Percentiles rank a stretch among this genome's conserved stretches.
These are phyloP conservation scores for Boletellus dicymbophilus DNA, from an alignment of 1,284 basidiomycete species.

Conservation along the genomic window DNA sequence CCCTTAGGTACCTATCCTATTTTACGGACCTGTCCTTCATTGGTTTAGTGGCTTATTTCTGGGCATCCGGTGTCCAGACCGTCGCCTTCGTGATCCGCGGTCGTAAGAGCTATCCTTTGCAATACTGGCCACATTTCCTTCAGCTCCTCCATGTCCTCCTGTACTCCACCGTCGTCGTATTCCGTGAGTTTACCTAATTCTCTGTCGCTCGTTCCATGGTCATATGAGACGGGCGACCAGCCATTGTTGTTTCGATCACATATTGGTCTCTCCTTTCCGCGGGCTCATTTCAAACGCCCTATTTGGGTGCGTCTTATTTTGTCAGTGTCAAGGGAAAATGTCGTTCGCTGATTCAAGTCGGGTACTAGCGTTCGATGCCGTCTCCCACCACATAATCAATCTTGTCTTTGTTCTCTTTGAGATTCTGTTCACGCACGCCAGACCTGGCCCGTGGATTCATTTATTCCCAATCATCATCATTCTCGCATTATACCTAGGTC, in stretches of 20 bases:
- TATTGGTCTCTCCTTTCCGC: constrained; percentile 63
- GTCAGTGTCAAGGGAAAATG: neutral
- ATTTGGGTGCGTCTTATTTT: constrained; percentile 34
- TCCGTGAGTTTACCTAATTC: constrained; percentile 47
- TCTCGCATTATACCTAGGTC: constrained; percentile 58
- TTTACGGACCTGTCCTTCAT: constrained; percentile 67
- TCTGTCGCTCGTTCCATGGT: neutral
- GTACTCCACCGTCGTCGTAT: constrained; percentile 53
- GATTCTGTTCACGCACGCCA: constrained; percentile 52
- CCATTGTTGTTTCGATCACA: constrained; percentile 66
- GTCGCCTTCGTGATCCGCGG: constrained; percentile 41
- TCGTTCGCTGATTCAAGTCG: constrained; percentile 1
- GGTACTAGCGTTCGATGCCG: constrained; percentile 46
- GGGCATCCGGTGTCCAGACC: constrained; percentile 58
- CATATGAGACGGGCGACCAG: constrained; percentile 23
- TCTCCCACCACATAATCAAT: constrained; percentile 67
- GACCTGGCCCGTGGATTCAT: constrained; percentile 55
- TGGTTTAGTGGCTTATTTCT: constrained; percentile 64
- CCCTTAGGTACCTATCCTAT: constrained; percentile 57
- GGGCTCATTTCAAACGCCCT: constrained; percentile 42
- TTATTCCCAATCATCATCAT: constrained; percentile 48
- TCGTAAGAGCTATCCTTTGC: constrained; percentile 50
- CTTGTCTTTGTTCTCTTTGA: constrained; percentile 58
- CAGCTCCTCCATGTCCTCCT: constrained; percentile 61
- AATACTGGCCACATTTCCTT: constrained; percentile 56